Base-by-base conservation (phyloP, 1,284 basidiomycete species). In the Veloboletus limbatus region DNA sequence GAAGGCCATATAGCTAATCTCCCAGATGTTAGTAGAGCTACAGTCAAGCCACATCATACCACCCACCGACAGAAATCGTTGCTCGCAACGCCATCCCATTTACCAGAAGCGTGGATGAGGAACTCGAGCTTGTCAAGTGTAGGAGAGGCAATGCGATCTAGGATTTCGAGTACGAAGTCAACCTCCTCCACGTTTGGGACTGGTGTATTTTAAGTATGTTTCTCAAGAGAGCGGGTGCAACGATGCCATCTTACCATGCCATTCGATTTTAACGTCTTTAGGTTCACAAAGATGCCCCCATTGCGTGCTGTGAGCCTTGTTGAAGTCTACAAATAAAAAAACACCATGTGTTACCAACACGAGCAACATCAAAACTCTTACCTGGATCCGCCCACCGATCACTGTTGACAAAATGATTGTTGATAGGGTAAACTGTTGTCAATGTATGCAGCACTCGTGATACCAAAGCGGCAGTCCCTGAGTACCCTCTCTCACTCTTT, bases 51-150 rank as follows among this genome's bases (percentile, higher is more conserved):
- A 30, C 38, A 20, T 36, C 38, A 13, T 33, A 46, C 47, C 14
- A 60, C 75, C 50, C 71, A 85, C 77, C 96, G 82, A 68, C 95
- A 98, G 64, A 98, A 97, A 66, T 97, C 94, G 65, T 97, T 97
- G 25, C 88, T 82, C 70, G 85, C 84, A 16, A 81, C 74, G 47
- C 75, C 82, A 58, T 90, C 81, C 81, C 88, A 89, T 26, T 61
- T 75, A 14, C 70, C 68, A 10, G 78, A 76, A 6, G 70, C 74
- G 10, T 72, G 69, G 8, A 91, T 68, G 13, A 96, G 72, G 6
- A 56, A 55, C 40, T 93, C 87, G 1, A 98, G 73, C 44, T 77
- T 80, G 47, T 81, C 74, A 21, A 96, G 64, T 1, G 81, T 73
- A 2, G 91, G 90, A 6, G 73, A 66, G 21, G 81, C 79, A 13